phyloP scores from a whole-genome alignment of 305 asterid genomes.

The Solanum hybrid region DNA sequence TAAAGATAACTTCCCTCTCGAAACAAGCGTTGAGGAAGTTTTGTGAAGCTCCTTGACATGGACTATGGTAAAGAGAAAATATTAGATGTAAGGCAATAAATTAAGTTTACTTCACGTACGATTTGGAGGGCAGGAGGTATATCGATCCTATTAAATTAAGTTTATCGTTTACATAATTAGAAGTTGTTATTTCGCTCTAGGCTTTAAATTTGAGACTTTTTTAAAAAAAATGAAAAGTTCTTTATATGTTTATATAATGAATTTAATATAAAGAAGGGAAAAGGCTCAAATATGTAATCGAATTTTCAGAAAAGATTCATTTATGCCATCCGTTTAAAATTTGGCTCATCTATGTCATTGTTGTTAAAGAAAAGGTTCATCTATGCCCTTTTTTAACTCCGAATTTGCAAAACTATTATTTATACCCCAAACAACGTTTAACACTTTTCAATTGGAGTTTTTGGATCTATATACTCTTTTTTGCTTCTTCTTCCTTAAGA shows the following conservation, averaged over 20 bases:
- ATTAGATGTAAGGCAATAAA: neutral
- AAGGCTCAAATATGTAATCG: too few species aligned
- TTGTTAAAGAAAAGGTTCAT: too few species aligned
- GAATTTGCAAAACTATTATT: too few species aligned
- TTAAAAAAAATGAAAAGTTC: accelerated
- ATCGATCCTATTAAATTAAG: neutral
- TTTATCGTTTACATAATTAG: too few species aligned
- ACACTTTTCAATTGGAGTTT: too few species aligned
- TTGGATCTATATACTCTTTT: too few species aligned
- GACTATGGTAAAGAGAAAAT: neutral
- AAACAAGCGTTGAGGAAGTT: neutral
- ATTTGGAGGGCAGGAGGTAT: neutral
- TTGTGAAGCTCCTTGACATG: neutral
- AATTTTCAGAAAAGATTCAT: too few species aligned
- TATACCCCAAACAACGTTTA: too few species aligned
- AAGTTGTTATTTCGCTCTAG: neutral
- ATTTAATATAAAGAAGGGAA: neutral
- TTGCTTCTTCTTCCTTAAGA: too few species aligned
- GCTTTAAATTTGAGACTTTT: neutral
- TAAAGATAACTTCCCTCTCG: accelerated
- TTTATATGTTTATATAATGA: neutral
- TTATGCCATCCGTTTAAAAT: accelerated
- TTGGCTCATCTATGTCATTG: too few species aligned
- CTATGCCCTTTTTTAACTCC: too few species aligned
- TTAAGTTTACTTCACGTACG: neutral